Evolutionary conservation across 495 filamentous ascomycete genomes (phyloP), one percentile per base, ranked within the genome.

Genomic region (Lichenothelia convexa): DNA sequence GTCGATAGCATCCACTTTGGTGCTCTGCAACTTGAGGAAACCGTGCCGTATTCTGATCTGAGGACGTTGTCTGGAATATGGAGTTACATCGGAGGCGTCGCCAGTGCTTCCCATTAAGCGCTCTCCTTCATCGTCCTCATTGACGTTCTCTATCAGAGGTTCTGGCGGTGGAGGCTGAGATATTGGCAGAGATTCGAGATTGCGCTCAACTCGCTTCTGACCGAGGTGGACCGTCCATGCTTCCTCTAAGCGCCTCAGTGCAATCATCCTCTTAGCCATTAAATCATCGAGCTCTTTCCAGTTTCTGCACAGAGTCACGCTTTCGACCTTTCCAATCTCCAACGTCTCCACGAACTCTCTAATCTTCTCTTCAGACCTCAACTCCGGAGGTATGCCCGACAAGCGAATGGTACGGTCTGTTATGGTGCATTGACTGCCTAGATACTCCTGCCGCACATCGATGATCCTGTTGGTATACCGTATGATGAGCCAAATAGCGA

Each of bases 391-490:
- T 21, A 99, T 85, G 2, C 85, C 86, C 1, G 89, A 87, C 7
- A 99, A 58, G 3, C 80, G 75, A 50, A 99, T 80, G 0, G 91
- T 99, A 23, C 86, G 75, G 56, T 94, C 86, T 2, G 91, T 95
- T 24, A 93, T 71, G 16, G 87, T 94, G 6, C 80, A 85, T 52
- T 94, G 86, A 21, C 74, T 80, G 1, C 87, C 89, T 16, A 99
- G 70, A 50, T 94, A 95, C 30, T 81, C 73, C 51, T 99, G 91
- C 16, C 91, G 69, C 19, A 83, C 65, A 30, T 73, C 67, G 39
- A 95, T 87, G 18, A 99, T 74, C 36, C 71, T 76, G 40, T 73
- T 65, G 1, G 91, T 94, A 55, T 92, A 75, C 12, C 66, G 68
- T 19, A 86, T 61, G 45, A 93, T 70, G 45, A 93, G 63, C 47